Evolutionary conservation across 768 basidiomycete genomes (phyloP).

Genomic region (Panaeolus papilionaceus): DNA sequence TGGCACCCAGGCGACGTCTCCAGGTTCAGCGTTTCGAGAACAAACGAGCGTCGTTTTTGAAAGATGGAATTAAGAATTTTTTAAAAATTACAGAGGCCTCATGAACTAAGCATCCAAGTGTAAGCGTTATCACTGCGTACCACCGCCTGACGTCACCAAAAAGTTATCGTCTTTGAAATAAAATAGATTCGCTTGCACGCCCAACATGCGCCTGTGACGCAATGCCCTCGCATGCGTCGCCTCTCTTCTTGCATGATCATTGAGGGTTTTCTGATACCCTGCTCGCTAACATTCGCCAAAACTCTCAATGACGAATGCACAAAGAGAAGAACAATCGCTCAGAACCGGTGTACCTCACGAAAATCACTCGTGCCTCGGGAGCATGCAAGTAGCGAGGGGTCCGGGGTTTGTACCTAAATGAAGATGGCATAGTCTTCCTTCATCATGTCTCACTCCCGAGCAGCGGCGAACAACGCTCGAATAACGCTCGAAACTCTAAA

Average conservation of each 20-base stretch:
- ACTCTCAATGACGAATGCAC: neutral
- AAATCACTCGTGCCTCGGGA: neutral
- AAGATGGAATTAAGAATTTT: neutral
- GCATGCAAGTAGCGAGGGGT: neutral
- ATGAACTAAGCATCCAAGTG: neutral
- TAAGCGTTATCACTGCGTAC: neutral
- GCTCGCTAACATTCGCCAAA: neutral
- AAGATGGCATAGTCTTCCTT: neutral
- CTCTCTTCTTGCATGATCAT: neutral
- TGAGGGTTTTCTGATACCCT: neutral
- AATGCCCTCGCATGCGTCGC: neutral
- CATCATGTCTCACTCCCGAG: neutral
- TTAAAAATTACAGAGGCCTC: neutral
- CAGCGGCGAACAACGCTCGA: neutral
- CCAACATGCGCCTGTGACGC: neutral
- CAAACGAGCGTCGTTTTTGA: slow-evolving; percentile 4
- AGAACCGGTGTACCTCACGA: neutral
- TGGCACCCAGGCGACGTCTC: neutral
- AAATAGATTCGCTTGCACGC: neutral
- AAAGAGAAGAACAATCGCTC: neutral
- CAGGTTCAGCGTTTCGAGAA: neutral
- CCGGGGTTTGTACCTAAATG: neutral
- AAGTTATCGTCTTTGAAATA: too few species aligned
- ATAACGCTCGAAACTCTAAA: neutral
- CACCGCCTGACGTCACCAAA: neutral